Evolutionary conservation across 192 early-diverging fungal species (phyloP).

Genomic region (Backusella luteola): DNA sequence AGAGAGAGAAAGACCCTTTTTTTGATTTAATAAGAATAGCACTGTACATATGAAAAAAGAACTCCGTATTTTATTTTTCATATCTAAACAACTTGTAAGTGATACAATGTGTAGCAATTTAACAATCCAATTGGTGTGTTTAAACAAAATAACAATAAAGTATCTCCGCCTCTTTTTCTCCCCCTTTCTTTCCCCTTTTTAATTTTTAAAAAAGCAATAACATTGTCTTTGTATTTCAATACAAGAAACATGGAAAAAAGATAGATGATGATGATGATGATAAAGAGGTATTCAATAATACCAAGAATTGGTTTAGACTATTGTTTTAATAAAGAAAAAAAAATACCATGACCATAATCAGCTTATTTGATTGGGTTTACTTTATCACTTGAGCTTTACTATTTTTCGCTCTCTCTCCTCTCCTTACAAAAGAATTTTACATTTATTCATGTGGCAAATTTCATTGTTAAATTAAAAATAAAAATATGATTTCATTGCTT

Average conservation of each 20-base stretch:
- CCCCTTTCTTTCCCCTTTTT: too few relatives aligned
- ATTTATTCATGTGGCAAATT: neutral
- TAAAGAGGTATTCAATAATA: neutral
- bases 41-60: neutral
- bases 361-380: neutral
- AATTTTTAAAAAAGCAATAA: too few relatives aligned
- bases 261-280: neutral
- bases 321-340: neutral
- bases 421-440: neutral
- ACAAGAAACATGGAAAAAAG: neutral
- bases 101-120: slow-evolving; percentile 1
- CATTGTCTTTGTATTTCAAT: neutral
- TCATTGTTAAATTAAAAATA: neutral
- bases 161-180: neutral
- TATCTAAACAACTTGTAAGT: neutral
- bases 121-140: neutral
- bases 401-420: neutral
- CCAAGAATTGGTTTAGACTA: neutral
- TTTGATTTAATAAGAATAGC: neutral
- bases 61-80: neutral
- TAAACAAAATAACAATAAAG: neutral
- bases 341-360: neutral
- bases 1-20: neutral
- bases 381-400: neutral
- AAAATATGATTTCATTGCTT: neutral